These are phyloP conservation scores for Ogataea sp. DNA, from an alignment of 805 yeast species.

Conservation along the genomic window DNA sequence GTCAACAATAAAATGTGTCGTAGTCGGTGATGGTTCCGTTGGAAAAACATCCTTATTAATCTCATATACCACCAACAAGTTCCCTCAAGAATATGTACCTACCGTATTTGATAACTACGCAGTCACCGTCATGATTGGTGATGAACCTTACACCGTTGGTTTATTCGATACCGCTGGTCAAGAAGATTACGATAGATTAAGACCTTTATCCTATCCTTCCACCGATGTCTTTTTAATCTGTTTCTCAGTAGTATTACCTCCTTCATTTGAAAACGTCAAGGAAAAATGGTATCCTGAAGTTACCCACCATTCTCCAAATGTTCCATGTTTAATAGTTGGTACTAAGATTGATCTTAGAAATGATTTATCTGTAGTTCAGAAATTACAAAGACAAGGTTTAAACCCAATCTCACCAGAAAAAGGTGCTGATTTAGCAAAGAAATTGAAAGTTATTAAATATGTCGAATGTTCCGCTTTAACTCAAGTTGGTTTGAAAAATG, in stretches of 20 bases:
- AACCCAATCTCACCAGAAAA: slow-evolving; percentile 56
- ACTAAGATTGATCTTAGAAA: slow-evolving; percentile 86
- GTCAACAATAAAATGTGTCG: slow-evolving; percentile 89
- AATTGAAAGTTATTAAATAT: slow-evolving; percentile 64
- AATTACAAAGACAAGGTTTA: slow-evolving; percentile 51
- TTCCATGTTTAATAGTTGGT: slow-evolving; percentile 68
- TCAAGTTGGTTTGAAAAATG: slow-evolving; percentile 77
- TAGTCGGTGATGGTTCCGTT: slow-evolving; percentile 93
- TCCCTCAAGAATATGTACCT: slow-evolving; percentile 90
- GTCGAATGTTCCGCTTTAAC: slow-evolving; percentile 89
- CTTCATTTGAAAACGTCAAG: slow-evolving; percentile 72
- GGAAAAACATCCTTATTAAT: slow-evolving; percentile 88
- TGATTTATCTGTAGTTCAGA: slow-evolving; percentile 67
- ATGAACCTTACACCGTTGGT: slow-evolving; percentile 76
- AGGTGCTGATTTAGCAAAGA: slow-evolving; percentile 60
- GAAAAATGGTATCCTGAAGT: slow-evolving; percentile 86
- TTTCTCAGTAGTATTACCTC: slow-evolving; percentile 75
- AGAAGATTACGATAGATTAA: slow-evolving; percentile 79
- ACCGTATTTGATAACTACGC: slow-evolving; percentile 92
- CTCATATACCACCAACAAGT: slow-evolving; percentile 85
- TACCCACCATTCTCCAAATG: slow-evolving; percentile 72
- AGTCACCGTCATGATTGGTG: slow-evolving; percentile 75
- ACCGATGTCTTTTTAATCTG: slow-evolving; percentile 84
- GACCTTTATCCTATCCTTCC: slow-evolving; percentile 89
- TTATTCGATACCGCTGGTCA: slow-evolving; percentile 97